These are phyloP conservation scores for Rutidosis leptorrhynchoides DNA, from an alignment of 129 eudicot species.

Conservation along the genomic window DNA sequence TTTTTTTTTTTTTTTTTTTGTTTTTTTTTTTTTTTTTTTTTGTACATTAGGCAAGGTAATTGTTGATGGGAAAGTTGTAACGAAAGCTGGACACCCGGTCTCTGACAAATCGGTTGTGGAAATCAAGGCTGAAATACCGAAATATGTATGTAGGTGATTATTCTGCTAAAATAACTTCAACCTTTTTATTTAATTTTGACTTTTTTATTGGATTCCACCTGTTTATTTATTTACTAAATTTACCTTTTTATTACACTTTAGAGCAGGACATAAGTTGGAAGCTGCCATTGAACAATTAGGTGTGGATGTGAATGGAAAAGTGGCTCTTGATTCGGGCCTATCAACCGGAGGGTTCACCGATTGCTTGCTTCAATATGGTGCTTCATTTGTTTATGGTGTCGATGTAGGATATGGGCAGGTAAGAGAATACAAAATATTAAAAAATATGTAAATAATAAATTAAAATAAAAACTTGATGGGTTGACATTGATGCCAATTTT, in stretches of 20 bases:
- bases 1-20: too few species aligned
- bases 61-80: slow-evolving; percentile 77
- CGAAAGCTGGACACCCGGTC: slow-evolving; percentile 85
- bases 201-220: too few species aligned
- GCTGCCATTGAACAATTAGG: slow-evolving; percentile 91
- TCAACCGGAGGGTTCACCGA: slow-evolving; percentile 99
- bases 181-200: background rate
- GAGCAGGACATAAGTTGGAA: slow-evolving; percentile 97
- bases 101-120: slow-evolving; percentile 80
- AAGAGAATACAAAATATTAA: background rate
- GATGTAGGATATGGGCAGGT: slow-evolving; percentile 99
- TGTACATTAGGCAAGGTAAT: slow-evolving; percentile 63
- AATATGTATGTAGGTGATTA: slow-evolving; percentile 99
- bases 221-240: too few species aligned
- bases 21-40: too few species aligned
- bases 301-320: slow-evolving; percentile 78
- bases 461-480: background rate
- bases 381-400: slow-evolving; percentile 91
- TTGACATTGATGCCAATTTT: slow-evolving; percentile 24
- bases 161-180: slow-evolving; percentile 23
- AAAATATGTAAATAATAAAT: background rate
- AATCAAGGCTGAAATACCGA: slow-evolving; percentile 91
- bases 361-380: slow-evolving; percentile 95
- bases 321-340: slow-evolving; percentile 94
- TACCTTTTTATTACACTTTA: too few species aligned